phyloP scores from a whole-genome alignment of 495 filamentous ascomycete genomes.

The Aspergillus carlsbadensis region DNA sequence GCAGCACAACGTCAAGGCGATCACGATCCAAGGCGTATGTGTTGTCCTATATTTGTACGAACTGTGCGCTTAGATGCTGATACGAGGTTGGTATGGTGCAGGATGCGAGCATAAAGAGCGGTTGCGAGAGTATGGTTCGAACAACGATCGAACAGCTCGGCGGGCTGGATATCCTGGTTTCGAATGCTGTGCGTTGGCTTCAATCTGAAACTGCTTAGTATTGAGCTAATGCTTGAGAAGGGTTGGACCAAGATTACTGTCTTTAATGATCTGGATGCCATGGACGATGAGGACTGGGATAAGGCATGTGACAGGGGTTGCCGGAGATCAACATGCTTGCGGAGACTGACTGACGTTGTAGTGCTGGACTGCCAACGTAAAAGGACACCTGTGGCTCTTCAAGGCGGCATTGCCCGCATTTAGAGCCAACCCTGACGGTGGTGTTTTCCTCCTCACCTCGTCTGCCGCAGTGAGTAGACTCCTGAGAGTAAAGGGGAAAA shows the following conservation, averaged over 20 bases:
- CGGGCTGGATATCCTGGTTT: constrained; percentile 68
- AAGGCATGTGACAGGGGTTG: constrained; percentile 40
- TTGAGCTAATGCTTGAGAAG: constrained; percentile 30
- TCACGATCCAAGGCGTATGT: constrained; percentile 60
- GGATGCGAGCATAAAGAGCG: constrained; percentile 58
- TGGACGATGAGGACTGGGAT: constrained; percentile 69
- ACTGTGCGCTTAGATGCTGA: neutral
- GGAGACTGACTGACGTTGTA: constrained; percentile 22
- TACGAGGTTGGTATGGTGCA: constrained; percentile 22
- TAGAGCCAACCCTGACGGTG: constrained; percentile 67
- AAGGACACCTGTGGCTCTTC: constrained; percentile 62
- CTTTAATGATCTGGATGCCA: constrained; percentile 62
- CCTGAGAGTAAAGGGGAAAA: neutral
- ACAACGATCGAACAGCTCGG: constrained; percentile 58
- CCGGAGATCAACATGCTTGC: neutral
- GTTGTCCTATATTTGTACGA: neutral
- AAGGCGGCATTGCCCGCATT: constrained; percentile 63
- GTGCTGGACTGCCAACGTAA: constrained; percentile 71
- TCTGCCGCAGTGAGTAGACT: constrained; percentile 51
- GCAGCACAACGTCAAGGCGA: constrained; percentile 53
- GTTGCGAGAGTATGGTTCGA: constrained; percentile 53
- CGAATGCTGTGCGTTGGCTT: constrained; percentile 70
- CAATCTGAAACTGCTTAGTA: neutral
- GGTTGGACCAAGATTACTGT: constrained; percentile 65
- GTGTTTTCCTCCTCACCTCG: constrained; percentile 66